Base-by-base conservation (phyloP, 2,329 filamentous ascomycete genomes). In the Penicillium sp. region DNA sequence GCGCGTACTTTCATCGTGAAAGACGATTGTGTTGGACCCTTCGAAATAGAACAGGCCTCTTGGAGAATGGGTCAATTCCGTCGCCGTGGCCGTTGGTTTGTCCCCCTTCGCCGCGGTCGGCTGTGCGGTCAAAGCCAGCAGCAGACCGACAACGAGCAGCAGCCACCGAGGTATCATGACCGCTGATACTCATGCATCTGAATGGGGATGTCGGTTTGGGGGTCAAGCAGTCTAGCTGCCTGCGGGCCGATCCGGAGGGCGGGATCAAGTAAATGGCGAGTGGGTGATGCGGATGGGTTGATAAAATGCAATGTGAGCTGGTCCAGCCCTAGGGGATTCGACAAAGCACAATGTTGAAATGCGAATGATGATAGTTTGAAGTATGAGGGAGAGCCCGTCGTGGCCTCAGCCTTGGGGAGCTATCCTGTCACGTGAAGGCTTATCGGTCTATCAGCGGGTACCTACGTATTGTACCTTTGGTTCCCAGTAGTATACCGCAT, bases 11-110 rank as follows among this genome's bases (percentile, higher is more conserved):
- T 79, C 70, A 71, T 96, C 90, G 67, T 89, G 87, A 70, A 91
- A 87, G 46, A 98, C 76, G 57, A 96, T 81, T 51, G 89, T 85
- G 72, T 96, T 88, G 64, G 90, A 93, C 73, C 93, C 90, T 69
- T 95, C 88, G 71, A 99, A 98, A 77, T 96, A 99, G 77, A 90
- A 89, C 63, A 97, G 79, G 71, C 87, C 87, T 53, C 78, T 72
- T 1, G 91, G 90, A 53, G 81, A 76, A 67, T 87, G 81, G 45
- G 89, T 79, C 76, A 97, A 90, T 47, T 82, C 76, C 52, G 80
- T 89, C 57, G 81, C 78, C 60, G 82, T 80, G 67, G 96, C 82
- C 55, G 81, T 81, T 24, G 93, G 93, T 49, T 81, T 80, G 68
- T 87, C 83, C 42, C 65, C 65, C 61, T 82, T 79, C 72, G 88